phyloP scores from a whole-genome alignment of 345 rosid species.

The Lumnitzera littorea region DNA sequence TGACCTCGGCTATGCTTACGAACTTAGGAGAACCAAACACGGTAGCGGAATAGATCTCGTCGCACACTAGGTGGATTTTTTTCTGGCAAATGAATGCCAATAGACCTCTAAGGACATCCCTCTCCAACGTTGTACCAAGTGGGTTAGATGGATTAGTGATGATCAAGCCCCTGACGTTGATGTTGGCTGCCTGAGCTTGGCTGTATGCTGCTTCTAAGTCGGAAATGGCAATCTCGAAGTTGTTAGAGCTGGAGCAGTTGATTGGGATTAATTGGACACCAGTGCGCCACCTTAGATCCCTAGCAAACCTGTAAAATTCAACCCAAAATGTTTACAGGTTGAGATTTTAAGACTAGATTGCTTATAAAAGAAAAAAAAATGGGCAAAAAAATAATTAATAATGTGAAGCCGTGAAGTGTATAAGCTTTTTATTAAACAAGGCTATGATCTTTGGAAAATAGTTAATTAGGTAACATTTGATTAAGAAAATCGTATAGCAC shows the following conservation, averaged over 20 bases:
- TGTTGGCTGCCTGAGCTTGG: constrained; percentile 2
- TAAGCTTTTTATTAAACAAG: too few species aligned
- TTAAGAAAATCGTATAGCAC: too few species aligned
- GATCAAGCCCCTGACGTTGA: constrained; percentile 14
- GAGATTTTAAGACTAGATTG: background rate
- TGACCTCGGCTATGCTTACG: constrained; percentile 25
- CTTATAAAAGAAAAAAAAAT: too few species aligned
- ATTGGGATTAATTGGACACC: constrained; percentile 12
- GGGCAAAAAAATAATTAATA: background rate
- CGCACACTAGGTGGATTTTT: constrained; percentile 16
- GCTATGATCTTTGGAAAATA: too few species aligned
- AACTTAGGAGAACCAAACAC: constrained; percentile 17
- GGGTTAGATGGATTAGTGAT: constrained; percentile 19
- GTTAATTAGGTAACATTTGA: too few species aligned
- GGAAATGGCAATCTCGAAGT: constrained; percentile 12
- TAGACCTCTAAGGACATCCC: background rate
- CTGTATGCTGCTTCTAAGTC: constrained; percentile 11
- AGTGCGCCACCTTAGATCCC: constrained; percentile 18
- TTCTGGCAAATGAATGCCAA: constrained; percentile 6
- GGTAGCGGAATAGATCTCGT: constrained; percentile 11
- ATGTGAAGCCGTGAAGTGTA: background rate
- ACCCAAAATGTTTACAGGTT: too few species aligned
- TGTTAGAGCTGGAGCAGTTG: constrained; percentile 15
- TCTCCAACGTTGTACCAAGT: constrained; percentile 9
- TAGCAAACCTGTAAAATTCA: constrained; percentile 8